Evolutionary conservation across 2,329 filamentous ascomycete genomes (phyloP).

Genomic region (Colletotrichum sojae): DNA sequence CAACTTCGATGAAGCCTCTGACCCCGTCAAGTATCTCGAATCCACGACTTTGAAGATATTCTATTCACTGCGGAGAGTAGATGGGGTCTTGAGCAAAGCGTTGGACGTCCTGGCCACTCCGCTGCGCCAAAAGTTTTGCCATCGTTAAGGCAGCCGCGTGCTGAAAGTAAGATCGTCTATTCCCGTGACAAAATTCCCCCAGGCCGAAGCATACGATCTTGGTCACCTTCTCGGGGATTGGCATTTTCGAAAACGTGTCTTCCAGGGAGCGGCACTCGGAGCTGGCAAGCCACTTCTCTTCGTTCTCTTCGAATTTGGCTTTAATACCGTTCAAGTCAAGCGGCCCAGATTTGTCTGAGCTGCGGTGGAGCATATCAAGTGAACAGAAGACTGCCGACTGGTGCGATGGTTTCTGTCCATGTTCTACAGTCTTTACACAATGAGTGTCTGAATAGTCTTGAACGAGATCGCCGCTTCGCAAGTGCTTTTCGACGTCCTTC

Average conservation of each 20-base stretch:
- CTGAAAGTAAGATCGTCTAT: neutral
- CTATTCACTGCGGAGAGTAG: neutral
- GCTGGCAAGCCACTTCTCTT: neutral
- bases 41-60: neutral
- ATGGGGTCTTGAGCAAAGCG: conserved; percentile 16
- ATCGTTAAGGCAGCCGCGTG: conserved; percentile 11
- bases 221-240: neutral
- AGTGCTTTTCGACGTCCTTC: neutral
- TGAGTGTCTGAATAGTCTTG: neutral
- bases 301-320: neutral
- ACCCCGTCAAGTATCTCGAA: conserved; percentile 38
- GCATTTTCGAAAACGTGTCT: neutral
- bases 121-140: neutral
- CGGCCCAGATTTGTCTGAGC: neutral
- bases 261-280: neutral
- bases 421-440: neutral
- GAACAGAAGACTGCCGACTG: neutral
- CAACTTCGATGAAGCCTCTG: conserved; percentile 42
- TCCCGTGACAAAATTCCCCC: neutral
- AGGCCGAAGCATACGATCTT: conserved; percentile 22
- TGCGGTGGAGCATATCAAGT: neutral
- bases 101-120: neutral
- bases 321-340: neutral
- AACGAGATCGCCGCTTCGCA: neutral
- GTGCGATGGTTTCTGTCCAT: neutral